Conservation (phyloP, 2,329 filamentous ascomycete genomes). For the Xylaria sp. region DNA sequence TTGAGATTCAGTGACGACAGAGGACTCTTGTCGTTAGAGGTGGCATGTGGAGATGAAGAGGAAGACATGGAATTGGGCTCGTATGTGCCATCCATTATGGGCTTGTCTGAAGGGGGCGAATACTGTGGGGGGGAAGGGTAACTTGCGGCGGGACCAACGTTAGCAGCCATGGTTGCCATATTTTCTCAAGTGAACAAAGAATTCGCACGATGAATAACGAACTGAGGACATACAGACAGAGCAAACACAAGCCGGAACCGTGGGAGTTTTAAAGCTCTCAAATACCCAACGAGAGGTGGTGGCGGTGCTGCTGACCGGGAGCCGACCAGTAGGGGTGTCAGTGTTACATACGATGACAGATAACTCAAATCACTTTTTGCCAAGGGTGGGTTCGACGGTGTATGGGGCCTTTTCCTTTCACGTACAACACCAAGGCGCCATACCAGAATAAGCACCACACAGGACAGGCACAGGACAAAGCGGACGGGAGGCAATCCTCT, state of each 20-base stretch:
- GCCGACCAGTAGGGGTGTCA: slow-evolving; percentile 31
- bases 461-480: slow-evolving; percentile 12
- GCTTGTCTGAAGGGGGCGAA: slow-evolving; percentile 48
- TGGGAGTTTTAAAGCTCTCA: slow-evolving; percentile 34
- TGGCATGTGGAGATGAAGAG: slow-evolving; percentile 56
- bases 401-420: slow-evolving; percentile 26
- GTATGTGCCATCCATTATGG: slow-evolving; percentile 49
- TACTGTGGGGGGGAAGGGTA: slow-evolving; percentile 53
- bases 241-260: slow-evolving; percentile 26
- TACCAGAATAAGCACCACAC: slow-evolving; percentile 31
- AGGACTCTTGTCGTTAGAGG: slow-evolving; percentile 49
- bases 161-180: slow-evolving; percentile 50
- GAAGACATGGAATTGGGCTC: slow-evolving; percentile 57
- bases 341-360: slow-evolving; percentile 40
- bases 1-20: slow-evolving; percentile 62
- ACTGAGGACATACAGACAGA: slow-evolving; percentile 30
- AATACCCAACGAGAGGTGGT: slow-evolving; percentile 37
- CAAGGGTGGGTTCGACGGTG: slow-evolving; percentile 32
- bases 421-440: slow-evolving; percentile 29
- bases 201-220: slow-evolving; percentile 22
- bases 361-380: slow-evolving; percentile 40
- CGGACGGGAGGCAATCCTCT: slow-evolving; percentile 31
- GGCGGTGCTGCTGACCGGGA: slow-evolving; percentile 39
- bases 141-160: slow-evolving; percentile 50
- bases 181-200: slow-evolving; percentile 30